Base-by-base conservation (phyloP, 129 eudicot genomes). In the Heracleum sosnowskyi region DNA sequence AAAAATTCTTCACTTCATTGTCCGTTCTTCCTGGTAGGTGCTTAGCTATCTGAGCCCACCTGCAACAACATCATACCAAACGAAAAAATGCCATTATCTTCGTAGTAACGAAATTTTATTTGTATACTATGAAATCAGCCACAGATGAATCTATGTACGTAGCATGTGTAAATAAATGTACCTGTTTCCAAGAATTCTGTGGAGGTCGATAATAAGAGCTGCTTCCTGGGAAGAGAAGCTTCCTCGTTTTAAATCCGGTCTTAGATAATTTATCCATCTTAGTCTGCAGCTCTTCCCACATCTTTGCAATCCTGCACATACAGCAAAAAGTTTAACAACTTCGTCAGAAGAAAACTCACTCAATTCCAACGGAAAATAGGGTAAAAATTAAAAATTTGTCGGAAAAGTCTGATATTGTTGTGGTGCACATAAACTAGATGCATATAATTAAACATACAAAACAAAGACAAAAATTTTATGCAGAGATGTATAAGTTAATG, bases 231-330 rank as follows among this genome's bases (percentile, higher is more conserved):
- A 83, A 41, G 91, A 79, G 85, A 92, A 92, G 83, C 87, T 86
- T 18, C 97, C 95, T 35, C 96, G 85, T 74, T 88, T 93, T 40
- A 93, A 77, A 82, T 93, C 98, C 7, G 98, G 97, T 72, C 98
- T 87, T 28, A 93, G 79, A 79, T 93, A 92, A 79, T 92, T 92
- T 70, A 90, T 92, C 97, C 97, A 92, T 44, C 98, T 79, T 49
- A 93, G 42, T 71, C 96, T 88, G 77, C 98, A 93, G 81, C 98
- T 93, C 84, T 93, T 93, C 9, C 98, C 96, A 51, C 98, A 93
- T 73, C 98, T 84, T 64, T 93, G 97, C 78, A 93, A 79, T 46
- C 97, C 98, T 93, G 84, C 33, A 39, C 47, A 44, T 44, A 44
- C 11, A 2, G 15, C 11, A 44, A 11, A 42, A 44, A 44, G 16